phyloP scores from a whole-genome alignment of 192 early-diverging fungal species.

The Coemansia sp. region DNA sequence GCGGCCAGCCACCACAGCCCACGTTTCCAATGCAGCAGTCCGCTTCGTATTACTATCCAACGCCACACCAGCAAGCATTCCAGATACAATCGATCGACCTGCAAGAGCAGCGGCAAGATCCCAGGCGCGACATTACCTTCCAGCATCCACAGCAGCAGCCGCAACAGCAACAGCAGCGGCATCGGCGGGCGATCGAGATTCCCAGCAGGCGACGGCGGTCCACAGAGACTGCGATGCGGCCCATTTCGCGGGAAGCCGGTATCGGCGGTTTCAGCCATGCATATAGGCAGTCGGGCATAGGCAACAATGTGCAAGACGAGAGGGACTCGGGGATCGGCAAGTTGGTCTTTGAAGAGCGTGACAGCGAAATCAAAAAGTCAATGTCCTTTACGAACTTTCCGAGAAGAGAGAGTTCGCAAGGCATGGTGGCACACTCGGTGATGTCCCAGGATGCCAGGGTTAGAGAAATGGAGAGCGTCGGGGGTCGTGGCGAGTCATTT shows the following conservation, averaged over 20 bases:
- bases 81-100: too few relatives aligned
- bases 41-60: not conserved
- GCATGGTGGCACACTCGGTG: too few relatives aligned
- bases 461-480: not conserved
- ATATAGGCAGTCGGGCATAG: conserved; percentile 23
- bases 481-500: not conserved
- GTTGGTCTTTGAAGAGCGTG: conserved; percentile 15
- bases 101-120: too few relatives aligned
- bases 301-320: conserved; percentile 23
- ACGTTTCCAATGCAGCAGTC: not conserved
- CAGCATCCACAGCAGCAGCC: not conserved
- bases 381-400: not conserved
- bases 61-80: not conserved
- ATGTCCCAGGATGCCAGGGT: not conserved
- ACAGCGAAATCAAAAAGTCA: not conserved
- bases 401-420: not conserved
- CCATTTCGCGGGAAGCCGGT: conserved; percentile 4
- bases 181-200: conserved; percentile 13
- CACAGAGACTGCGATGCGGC: conserved; percentile 3
- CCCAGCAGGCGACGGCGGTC: not conserved
- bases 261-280: conserved; percentile 23
- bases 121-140: not conserved
- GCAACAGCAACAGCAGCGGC: not conserved
- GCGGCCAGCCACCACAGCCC: not conserved
- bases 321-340: conserved; percentile 38